Evolutionary conservation across 192 early-diverging fungal genomes (phyloP).

Genomic region (Umbelopsis sp.): DNA sequence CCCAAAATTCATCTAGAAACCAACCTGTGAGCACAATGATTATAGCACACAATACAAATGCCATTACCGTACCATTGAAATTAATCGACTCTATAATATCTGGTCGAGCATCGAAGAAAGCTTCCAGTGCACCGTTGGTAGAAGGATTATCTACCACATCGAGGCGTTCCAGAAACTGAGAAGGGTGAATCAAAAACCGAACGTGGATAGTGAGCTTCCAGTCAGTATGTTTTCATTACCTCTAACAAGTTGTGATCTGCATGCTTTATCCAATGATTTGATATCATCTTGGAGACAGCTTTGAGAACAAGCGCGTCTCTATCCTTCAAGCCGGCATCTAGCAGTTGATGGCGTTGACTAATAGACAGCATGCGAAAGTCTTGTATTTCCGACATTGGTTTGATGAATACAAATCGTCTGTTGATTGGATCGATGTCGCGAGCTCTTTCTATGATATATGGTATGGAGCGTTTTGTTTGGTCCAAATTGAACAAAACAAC

Average conservation of each 20-base stretch:
- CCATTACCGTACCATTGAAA: slow-evolving; percentile 50
- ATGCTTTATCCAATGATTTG: slow-evolving; percentile 72
- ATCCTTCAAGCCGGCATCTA: slow-evolving; percentile 80
- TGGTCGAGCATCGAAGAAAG: slow-evolving; percentile 64
- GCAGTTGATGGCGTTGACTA: slow-evolving; percentile 68
- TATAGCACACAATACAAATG: background rate
- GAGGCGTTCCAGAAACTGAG: slow-evolving; percentile 61
- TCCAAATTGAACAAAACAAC: slow-evolving; percentile 78
- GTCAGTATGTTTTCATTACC: slow-evolving; percentile 22
- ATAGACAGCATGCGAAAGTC: slow-evolving; percentile 72
- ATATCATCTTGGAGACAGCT: slow-evolving; percentile 69
- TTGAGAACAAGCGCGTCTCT: slow-evolving; percentile 76
- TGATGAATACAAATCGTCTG: slow-evolving; percentile 70
- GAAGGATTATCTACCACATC: slow-evolving; percentile 73
- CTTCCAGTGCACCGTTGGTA: slow-evolving; percentile 62
- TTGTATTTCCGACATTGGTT: slow-evolving; percentile 65
- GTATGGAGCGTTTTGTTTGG: slow-evolving; percentile 60
- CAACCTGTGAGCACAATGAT: background rate
- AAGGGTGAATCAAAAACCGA: background rate
- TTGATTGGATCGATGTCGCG: slow-evolving; percentile 78
- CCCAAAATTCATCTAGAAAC: slow-evolving; percentile 53
- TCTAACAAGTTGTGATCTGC: slow-evolving; percentile 74
- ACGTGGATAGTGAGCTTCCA: too few relatives aligned
- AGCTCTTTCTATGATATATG: slow-evolving; percentile 73
- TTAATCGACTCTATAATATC: slow-evolving; percentile 64